These are phyloP conservation scores for Aspergillus arachidicola DNA, from an alignment of 2,329 filamentous ascomycete genomes.

Conservation along the genomic window DNA sequence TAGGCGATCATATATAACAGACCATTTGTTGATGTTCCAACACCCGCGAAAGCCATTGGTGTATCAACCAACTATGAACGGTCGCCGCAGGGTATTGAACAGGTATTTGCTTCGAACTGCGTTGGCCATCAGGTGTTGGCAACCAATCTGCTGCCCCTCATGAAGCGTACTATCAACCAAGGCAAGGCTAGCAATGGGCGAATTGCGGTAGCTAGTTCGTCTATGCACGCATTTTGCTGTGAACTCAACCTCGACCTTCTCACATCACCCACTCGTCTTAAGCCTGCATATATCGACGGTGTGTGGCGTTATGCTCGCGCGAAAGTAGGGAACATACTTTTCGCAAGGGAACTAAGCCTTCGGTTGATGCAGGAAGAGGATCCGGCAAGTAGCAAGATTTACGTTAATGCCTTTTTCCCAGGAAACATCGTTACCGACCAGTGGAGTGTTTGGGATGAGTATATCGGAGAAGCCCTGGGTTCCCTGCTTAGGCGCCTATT, in stretches of 20 bases:
- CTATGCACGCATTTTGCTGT: constrained; percentile 30
- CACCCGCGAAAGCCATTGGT: constrained; percentile 18
- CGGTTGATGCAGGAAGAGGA: constrained; percentile 25
- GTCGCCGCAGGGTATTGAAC: constrained; percentile 47
- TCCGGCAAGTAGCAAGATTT: constrained; percentile 26
- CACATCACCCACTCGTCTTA: constrained; percentile 24
- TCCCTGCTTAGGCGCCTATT: constrained; percentile 25
- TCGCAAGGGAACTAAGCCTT: constrained; percentile 31
- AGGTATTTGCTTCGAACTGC: constrained; percentile 54
- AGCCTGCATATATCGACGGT: constrained; percentile 26
- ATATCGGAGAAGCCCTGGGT: constrained; percentile 27
- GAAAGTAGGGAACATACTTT: constrained; percentile 38
- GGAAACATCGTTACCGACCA: constrained; percentile 38
- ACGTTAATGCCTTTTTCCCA: constrained; percentile 36
- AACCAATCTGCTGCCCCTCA: constrained; percentile 47
- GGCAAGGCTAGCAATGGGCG: constrained; percentile 41
- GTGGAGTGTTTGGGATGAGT: constrained; percentile 31
- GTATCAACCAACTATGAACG: constrained; percentile 24
- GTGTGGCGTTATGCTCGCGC: constrained; percentile 36
- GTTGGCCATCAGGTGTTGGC: constrained; percentile 56
- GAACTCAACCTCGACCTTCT: constrained; percentile 28
- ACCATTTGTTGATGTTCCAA: not conserved
- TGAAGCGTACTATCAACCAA: constrained; percentile 20
- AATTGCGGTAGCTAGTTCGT: constrained; percentile 48
- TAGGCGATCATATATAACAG: not conserved